Evolutionary conservation across 2,329 filamentous ascomycete genomes (phyloP).

Genomic region (Calonectria multiphialidica): DNA sequence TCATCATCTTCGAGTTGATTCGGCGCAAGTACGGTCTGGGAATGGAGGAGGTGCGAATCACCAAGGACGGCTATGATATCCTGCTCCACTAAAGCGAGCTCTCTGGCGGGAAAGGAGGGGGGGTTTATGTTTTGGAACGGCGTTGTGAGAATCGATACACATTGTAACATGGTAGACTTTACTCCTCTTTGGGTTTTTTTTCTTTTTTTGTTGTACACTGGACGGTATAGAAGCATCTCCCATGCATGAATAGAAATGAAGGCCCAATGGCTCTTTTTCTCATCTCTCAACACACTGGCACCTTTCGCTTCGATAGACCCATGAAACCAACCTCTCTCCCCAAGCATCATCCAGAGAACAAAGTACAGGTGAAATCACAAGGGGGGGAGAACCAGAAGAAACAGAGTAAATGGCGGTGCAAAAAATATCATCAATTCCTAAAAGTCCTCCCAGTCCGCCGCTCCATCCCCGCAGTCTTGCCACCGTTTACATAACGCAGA

Average conservation of each 20-base stretch:
- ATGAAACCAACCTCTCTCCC: not conserved
- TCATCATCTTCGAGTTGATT: constrained; percentile 85
- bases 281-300: not conserved
- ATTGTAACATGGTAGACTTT: constrained; percentile 21
- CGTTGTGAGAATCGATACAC: constrained; percentile 16
- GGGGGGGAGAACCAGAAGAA: not conserved
- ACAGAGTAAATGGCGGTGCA: constrained; percentile 26
- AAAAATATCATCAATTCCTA: constrained; percentile 44
- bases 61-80: constrained; percentile 79
- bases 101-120: too few species aligned
- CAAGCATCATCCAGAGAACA: not conserved
- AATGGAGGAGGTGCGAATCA: constrained; percentile 72
- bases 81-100: constrained; percentile 57
- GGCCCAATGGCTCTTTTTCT: constrained; percentile 7
- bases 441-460: constrained; percentile 36
- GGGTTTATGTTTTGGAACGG: too few species aligned
- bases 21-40: constrained; percentile 77
- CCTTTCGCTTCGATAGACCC: not conserved
- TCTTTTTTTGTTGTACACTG: not conserved
- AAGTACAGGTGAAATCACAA: not conserved
- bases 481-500: constrained; percentile 38
- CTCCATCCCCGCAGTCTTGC: constrained; percentile 30
- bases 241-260: constrained; percentile 23
- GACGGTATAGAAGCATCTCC: constrained; percentile 20
- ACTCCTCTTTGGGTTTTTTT: constrained; percentile 12